These are phyloP conservation scores for Flaveria brownii DNA, from an alignment of 129 eudicot species.

Conservation along the genomic window DNA sequence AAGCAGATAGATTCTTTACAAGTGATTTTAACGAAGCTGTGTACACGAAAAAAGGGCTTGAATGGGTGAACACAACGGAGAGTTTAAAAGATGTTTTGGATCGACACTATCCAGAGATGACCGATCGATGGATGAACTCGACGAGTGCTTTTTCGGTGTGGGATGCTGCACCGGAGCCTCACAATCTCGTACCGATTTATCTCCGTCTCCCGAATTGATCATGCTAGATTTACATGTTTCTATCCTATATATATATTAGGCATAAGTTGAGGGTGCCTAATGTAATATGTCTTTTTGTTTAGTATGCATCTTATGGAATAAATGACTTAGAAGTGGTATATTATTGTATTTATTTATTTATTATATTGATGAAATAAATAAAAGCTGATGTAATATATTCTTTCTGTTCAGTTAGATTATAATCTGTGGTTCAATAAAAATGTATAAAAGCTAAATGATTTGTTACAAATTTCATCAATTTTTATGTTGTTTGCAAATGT, in stretches of 20 bases:
- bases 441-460: too few relatives aligned
- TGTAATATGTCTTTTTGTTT: not conserved
- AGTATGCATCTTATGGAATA: not conserved
- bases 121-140: slow-evolving; percentile 57
- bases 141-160: slow-evolving; percentile 63
- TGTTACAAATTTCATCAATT: too few relatives aligned
- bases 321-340: not conserved
- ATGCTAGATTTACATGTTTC: not conserved
- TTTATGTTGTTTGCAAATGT: too few relatives aligned
- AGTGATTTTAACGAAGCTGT: slow-evolving; percentile 51
- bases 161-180: slow-evolving; percentile 45
- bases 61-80: slow-evolving; percentile 64
- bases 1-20: slow-evolving; percentile 59
- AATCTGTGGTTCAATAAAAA: too few relatives aligned
- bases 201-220: slow-evolving; percentile 44
- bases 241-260: not conserved
- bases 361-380: not conserved
- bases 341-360: not conserved
- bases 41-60: slow-evolving; percentile 60
- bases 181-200: slow-evolving; percentile 49
- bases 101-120: slow-evolving; percentile 59
- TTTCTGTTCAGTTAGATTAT: too few relatives aligned
- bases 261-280: not conserved
- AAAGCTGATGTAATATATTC: too few relatives aligned
- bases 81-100: slow-evolving; percentile 64